Conservation (phyloP, 1,284 basidiomycete species). For the Ustilago curta region DNA sequence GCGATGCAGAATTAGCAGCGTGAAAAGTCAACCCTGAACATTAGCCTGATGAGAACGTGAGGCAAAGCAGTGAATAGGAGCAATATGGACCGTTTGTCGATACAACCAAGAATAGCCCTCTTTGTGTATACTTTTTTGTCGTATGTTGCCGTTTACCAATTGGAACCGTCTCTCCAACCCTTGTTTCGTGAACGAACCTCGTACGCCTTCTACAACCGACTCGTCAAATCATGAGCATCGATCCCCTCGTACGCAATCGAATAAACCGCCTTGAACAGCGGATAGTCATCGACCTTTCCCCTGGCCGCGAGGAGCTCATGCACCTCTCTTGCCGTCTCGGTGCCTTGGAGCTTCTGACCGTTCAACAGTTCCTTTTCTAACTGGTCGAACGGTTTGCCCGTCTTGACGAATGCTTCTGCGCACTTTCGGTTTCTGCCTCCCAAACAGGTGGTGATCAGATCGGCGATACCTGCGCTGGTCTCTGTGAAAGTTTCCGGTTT, state of each 20-base stretch:
- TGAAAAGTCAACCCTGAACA: not conserved
- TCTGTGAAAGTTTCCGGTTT: slow-evolving; percentile 73
- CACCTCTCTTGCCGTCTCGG: slow-evolving; percentile 73
- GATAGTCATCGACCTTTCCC: slow-evolving; percentile 72
- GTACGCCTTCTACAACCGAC: slow-evolving; percentile 51
- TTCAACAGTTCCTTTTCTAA: slow-evolving; percentile 74
- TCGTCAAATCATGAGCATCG: slow-evolving; percentile 70
- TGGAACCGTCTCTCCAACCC: not conserved
- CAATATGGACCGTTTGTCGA: not conserved
- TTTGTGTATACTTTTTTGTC: not conserved
- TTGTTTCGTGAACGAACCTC: not conserved
- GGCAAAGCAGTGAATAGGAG: not conserved
- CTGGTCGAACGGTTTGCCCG: slow-evolving; percentile 73
- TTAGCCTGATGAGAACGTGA: slow-evolving; percentile 2
- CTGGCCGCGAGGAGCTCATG: slow-evolving; percentile 72
- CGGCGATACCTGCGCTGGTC: slow-evolving; percentile 73
- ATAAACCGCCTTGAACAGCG: slow-evolving; percentile 73
- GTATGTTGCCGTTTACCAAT: not conserved
- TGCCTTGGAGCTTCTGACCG: slow-evolving; percentile 75
- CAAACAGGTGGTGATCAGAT: slow-evolving; percentile 75
- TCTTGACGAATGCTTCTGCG: slow-evolving; percentile 73
- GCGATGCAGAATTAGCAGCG: slow-evolving; percentile 1
- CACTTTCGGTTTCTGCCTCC: slow-evolving; percentile 74
- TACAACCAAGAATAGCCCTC: not conserved
- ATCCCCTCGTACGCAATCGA: slow-evolving; percentile 65